Conservation (phyloP, 768 basidiomycete genomes). For the Antrodiella citrinella region DNA sequence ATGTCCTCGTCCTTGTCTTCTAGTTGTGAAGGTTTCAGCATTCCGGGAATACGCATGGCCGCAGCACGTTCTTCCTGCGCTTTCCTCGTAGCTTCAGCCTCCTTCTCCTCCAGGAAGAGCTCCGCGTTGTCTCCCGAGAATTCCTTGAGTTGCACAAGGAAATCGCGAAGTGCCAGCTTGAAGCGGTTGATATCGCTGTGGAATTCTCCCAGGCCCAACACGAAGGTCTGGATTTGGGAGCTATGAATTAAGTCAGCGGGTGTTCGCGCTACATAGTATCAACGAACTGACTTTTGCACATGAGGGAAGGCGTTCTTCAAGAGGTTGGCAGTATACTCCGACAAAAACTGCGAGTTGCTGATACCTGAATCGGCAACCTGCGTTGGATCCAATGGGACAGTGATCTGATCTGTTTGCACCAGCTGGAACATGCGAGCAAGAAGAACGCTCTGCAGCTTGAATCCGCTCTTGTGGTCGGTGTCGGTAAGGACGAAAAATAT, state of each 20-base stretch:
- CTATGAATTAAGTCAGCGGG: slow-evolving; percentile 36
- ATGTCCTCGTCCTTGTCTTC: slow-evolving; percentile 92
- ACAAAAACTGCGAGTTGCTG: slow-evolving; percentile 73
- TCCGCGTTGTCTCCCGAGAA: slow-evolving; percentile 94
- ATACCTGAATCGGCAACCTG: slow-evolving; percentile 61
- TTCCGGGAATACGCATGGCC: slow-evolving; percentile 93
- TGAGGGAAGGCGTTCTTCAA: slow-evolving; percentile 89
- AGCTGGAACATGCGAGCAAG: slow-evolving; percentile 91
- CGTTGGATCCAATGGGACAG: slow-evolving; percentile 75
- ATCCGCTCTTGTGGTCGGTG: slow-evolving; percentile 97
- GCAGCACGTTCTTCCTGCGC: slow-evolving; percentile 79
- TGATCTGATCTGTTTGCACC: slow-evolving; percentile 73
- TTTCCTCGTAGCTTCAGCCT: slow-evolving; percentile 71
- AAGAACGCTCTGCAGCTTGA: slow-evolving; percentile 91
- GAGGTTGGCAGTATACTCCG: slow-evolving; percentile 80
- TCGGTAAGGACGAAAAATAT: slow-evolving; percentile 97
- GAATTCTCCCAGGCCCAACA: slow-evolving; percentile 58
- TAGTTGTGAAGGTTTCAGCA: slow-evolving; percentile 92
- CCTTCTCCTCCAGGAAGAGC: slow-evolving; percentile 90
- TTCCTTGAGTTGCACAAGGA: slow-evolving; percentile 96
- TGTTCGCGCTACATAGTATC: neutral
- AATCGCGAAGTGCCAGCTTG: slow-evolving; percentile 92
- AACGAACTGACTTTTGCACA: slow-evolving; percentile 61
- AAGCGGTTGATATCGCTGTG: slow-evolving; percentile 81
- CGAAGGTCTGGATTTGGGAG: slow-evolving; percentile 64